Evolutionary conservation across 306 rosid species (phyloP), one percentile per base, ranked within the genome.

Genomic region (Vigna radiata): DNA sequence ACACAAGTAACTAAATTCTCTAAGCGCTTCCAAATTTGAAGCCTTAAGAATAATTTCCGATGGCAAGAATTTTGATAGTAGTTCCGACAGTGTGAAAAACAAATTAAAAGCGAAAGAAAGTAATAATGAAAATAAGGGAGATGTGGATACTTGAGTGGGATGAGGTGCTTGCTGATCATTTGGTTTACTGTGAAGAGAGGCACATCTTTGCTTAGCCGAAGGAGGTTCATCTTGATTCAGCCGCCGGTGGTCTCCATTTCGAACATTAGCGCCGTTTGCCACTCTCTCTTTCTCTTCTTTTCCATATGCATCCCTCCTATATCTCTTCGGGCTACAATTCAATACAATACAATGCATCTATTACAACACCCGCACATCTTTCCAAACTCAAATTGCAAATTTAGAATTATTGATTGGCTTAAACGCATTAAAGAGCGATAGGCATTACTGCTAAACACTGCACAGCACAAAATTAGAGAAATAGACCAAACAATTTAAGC

Each of bases 301-400:
- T 41, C 72, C 89, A 82, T 89, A 52, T 17, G 9, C 61, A 55
- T 55, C 87, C 85, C 90, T 90, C 85, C 88, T 88, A n/a, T 88
- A 81, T 80, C 88, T 79, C 82, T 81, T 90, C 11, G 91, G 93
- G 78, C 97, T 89, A 77, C 8, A 56, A 58, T 6, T 6, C 14
- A 23, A 39, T 39, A 39, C 44, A 41, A 41, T 9, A 41, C 46
- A 41, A 41, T 41, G 46, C 46, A 41, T 41, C 46, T 10, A n/a
- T 13, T 16, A 47, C 6, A 13, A 47, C 27, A 53, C 59, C 14
- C 9, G 14, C 2, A 8, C 7, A n/a, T n/a, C 17, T 59, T 66
- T 54, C 13, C 7, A 67, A 44, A 12, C 4, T 44, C 15, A 12
- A 15, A 0, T 11, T 44, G 15, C 15, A 44, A 27, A 36, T 52